Evolutionary conservation across 768 basidiomycete genomes (phyloP).

Genomic region (Pulveroboletus sp.): DNA sequence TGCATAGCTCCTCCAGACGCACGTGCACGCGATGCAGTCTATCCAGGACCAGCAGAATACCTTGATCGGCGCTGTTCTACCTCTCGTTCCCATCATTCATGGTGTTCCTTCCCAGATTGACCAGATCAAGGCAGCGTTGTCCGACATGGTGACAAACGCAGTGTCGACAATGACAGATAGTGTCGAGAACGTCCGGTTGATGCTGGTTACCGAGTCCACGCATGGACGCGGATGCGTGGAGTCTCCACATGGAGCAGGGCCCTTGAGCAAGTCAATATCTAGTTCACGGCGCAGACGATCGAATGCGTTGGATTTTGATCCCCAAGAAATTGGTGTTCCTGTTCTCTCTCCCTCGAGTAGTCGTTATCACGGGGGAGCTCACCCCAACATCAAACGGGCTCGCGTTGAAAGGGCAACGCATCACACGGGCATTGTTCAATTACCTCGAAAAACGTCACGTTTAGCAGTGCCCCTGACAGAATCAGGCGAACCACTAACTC

Average conservation of each 20-base stretch:
- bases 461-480: neutral
- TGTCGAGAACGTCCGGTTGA: slow-evolving; percentile 13
- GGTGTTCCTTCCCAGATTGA: slow-evolving; percentile 52
- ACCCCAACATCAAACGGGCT: slow-evolving; percentile 7
- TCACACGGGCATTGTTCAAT: neutral
- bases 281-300: slow-evolving; percentile 4
- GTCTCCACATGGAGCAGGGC: slow-evolving; percentile 3
- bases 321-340: neutral
- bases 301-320: neutral
- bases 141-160: slow-evolving; percentile 16
- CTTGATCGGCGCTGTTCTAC: slow-evolving; percentile 44
- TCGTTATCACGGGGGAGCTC: neutral
- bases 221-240: neutral
- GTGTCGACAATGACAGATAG: slow-evolving; percentile 14
- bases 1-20: slow-evolving; percentile 45
- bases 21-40: slow-evolving; percentile 51
- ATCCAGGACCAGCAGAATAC: slow-evolving; percentile 39
- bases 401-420: slow-evolving; percentile 7
- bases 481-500: neutral
- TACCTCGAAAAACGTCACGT: slow-evolving; percentile 11
- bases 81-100: slow-evolving; percentile 59
- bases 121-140: slow-evolving; percentile 17
- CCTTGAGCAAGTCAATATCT: neutral
- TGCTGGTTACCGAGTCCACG: slow-evolving; percentile 5
- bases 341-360: slow-evolving; percentile 13